Conservation (phyloP, 2,329 filamentous ascomycete genomes). For the Penicillium glabrum region DNA sequence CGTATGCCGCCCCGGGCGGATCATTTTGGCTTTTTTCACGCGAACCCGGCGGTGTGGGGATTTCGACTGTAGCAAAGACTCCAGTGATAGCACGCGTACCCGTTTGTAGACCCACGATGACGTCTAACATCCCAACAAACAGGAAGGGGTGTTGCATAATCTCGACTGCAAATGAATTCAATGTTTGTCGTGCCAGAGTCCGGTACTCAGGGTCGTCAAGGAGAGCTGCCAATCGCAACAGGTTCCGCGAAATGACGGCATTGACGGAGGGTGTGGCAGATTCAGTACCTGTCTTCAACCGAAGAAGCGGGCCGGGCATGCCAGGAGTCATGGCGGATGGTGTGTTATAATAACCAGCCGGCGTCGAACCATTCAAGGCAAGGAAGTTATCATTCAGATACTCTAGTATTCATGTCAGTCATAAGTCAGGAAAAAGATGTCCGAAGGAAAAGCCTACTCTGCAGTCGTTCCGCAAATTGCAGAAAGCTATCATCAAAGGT, state of each 20-base stretch:
- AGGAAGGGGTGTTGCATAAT: constrained; percentile 91
- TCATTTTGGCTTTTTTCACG: constrained; percentile 18
- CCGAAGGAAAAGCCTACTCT: constrained; percentile 54
- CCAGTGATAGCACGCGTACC: constrained; percentile 64
- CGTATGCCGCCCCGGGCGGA: constrained; percentile 27
- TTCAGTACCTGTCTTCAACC: constrained; percentile 94
- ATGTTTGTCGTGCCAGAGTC: constrained; percentile 67
- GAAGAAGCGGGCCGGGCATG: constrained; percentile 63
- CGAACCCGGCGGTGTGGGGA: constrained; percentile 10
- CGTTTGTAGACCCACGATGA: constrained; percentile 71
- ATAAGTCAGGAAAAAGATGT: not conserved
- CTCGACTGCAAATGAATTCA: constrained; percentile 85
- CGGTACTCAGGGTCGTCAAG: constrained; percentile 66
- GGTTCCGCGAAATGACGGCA: constrained; percentile 78
- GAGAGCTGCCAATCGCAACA: constrained; percentile 75
- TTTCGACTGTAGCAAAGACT: constrained; percentile 44
- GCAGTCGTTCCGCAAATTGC: constrained; percentile 77
- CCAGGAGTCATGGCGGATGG: constrained; percentile 57
- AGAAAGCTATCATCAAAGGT: constrained; percentile 76
- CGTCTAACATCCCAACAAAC: constrained; percentile 76
- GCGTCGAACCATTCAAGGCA: constrained; percentile 53
- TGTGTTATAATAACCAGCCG: constrained; percentile 44
- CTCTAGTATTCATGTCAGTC: constrained; percentile 45
- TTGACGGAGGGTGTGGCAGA: constrained; percentile 88
- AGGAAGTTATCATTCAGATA: constrained; percentile 76